Evolutionary conservation across 805 yeast species (phyloP).

Genomic region (Scheffersomyces amazonensis): DNA sequence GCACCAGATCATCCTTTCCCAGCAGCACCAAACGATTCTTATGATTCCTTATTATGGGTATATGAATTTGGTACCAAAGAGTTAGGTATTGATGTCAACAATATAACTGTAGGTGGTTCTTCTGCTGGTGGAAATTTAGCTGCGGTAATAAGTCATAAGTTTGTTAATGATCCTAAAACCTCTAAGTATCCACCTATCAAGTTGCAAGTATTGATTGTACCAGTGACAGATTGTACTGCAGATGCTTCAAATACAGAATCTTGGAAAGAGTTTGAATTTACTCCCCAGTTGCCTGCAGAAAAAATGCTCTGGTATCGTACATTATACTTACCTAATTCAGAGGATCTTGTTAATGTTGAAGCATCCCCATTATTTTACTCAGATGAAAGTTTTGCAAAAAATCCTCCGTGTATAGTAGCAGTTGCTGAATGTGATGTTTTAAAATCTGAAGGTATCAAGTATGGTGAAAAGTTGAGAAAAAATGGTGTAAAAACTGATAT

Average conservation of each 20-base stretch:
- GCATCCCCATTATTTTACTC: slow-evolving; percentile 42
- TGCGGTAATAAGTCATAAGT: slow-evolving; percentile 34
- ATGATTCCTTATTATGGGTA: slow-evolving; percentile 30
- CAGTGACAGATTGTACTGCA: slow-evolving; percentile 44
- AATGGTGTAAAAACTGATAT: slow-evolving; percentile 35
- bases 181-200: slow-evolving; percentile 27
- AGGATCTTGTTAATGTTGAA: slow-evolving; percentile 23
- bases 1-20: slow-evolving; percentile 53
- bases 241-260: slow-evolving; percentile 29
- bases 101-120: slow-evolving; percentile 42
- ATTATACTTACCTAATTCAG: slow-evolving; percentile 35
- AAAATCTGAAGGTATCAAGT: slow-evolving; percentile 42
- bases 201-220: slow-evolving; percentile 42
- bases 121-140: slow-evolving; percentile 46
- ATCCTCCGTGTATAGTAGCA: slow-evolving; percentile 41
- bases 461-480: slow-evolving; percentile 33
- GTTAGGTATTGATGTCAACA: slow-evolving; percentile 24
- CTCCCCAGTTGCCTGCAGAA: slow-evolving; percentile 44
- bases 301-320: slow-evolving; percentile 46
- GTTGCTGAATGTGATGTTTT: slow-evolving; percentile 45
- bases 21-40: slow-evolving; percentile 45
- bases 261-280: slow-evolving; percentile 35
- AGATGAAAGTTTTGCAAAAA: slow-evolving; percentile 33
- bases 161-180: slow-evolving; percentile 20
- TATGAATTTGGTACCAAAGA: slow-evolving; percentile 16